phyloP scores from a whole-genome alignment of 2,329 filamentous ascomycete species.

The Fusarium albidum region DNA sequence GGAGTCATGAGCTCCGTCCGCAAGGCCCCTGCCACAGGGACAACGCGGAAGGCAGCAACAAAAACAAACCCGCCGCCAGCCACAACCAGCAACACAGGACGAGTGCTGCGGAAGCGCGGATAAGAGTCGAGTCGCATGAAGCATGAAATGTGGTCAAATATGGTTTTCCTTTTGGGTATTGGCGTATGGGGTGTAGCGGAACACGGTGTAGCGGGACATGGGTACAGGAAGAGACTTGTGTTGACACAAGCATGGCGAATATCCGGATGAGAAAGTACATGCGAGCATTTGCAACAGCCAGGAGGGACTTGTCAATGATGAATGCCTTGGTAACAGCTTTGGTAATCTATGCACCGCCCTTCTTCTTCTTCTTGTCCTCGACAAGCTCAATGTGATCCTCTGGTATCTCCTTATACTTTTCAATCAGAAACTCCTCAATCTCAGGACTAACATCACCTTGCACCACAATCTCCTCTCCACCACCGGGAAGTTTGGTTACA shows the following conservation, averaged over 20 bases:
- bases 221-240: constrained; percentile 21
- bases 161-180: constrained; percentile 18
- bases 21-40: constrained; percentile 61
- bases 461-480: constrained; percentile 95
- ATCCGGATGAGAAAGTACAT: constrained; percentile 25
- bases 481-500: constrained; percentile 87
- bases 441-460: constrained; percentile 97
- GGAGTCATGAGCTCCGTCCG: constrained; percentile 63
- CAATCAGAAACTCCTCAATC: constrained; percentile 87
- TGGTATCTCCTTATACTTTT: constrained; percentile 89
- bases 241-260: constrained; percentile 25
- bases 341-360: constrained; percentile 39
- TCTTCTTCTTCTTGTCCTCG: constrained; percentile 93
- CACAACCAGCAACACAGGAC: constrained; percentile 55
- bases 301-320: constrained; percentile 28
- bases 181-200: constrained; percentile 29
- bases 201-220: constrained; percentile 20
- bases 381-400: constrained; percentile 95
- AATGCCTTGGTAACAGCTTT: constrained; percentile 24
- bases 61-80: constrained; percentile 40
- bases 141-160: background rate
- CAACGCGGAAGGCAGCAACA: constrained; percentile 51
- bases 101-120: constrained; percentile 64
- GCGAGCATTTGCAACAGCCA: constrained; percentile 31
- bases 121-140: constrained; percentile 39